phyloP scores from a whole-genome alignment of 176 grass and related monocot genomes.

The Cenchrus fungigraminus region DNA sequence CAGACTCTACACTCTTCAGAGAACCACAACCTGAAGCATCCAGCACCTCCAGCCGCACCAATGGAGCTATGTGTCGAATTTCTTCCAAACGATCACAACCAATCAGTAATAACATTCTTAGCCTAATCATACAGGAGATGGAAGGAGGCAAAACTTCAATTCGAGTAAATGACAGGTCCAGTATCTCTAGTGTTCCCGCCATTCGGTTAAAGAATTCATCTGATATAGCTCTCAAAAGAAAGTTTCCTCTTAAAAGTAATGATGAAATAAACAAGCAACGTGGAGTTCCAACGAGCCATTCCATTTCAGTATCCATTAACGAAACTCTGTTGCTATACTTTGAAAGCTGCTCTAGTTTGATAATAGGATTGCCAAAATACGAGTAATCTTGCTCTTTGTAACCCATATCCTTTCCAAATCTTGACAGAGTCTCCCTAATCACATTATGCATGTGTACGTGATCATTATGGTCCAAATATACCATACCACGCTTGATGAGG shows the following conservation, averaged over 20 bases:
- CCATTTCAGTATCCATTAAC: conserved; percentile 16
- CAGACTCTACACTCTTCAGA: background rate
- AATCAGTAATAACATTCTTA: conserved; percentile 23
- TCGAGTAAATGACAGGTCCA: conserved; percentile 18
- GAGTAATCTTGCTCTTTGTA: background rate
- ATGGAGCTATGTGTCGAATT: conserved; percentile 25
- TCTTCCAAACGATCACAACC: conserved; percentile 22
- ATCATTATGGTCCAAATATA: conserved; percentile 31
- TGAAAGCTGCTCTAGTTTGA: background rate
- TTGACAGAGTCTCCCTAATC: conserved; percentile 14
- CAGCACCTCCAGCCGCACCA: conserved; percentile 15
- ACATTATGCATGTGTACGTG: conserved; percentile 40
- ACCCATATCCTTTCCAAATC: background rate
- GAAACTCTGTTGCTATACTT: background rate
- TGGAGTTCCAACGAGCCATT: background rate
- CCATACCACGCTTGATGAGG: conserved; percentile 19
- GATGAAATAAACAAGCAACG: background rate
- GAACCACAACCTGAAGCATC: conserved; percentile 33
- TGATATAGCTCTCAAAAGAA: background rate
- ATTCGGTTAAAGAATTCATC: background rate
- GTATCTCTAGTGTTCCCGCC: background rate
- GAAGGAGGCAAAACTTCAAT: background rate
- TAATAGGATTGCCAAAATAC: background rate
- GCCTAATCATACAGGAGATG: conserved; percentile 3
- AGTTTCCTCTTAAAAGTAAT: conserved; percentile 43